phyloP scores from a whole-genome alignment of 1,139 yeast genomes.

The Taiozyma sp. region DNA sequence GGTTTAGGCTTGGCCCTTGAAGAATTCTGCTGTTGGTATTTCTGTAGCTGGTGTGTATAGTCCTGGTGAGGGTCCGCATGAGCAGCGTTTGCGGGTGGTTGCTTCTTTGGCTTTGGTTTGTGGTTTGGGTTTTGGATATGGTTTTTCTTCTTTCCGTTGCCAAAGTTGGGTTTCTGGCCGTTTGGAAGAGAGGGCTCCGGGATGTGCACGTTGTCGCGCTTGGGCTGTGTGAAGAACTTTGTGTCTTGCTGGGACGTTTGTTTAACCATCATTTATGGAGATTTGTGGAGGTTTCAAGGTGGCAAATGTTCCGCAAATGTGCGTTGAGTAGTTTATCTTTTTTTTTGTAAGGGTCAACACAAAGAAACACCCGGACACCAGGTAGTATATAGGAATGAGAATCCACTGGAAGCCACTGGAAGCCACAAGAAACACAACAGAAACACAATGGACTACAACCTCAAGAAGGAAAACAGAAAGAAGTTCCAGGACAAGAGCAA shows the following conservation, averaged over 20 bases:
- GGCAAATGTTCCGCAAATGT: not conserved
- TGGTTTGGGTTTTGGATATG: not conserved
- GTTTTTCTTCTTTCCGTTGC: slow-evolving; percentile 1
- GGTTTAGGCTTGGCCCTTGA: not conserved
- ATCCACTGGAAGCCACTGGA: not conserved
- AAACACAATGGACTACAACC: slow-evolving; percentile 16
- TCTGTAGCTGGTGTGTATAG: not conserved
- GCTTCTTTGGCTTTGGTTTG: not conserved
- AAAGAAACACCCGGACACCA: not conserved
- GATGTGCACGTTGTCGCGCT: slow-evolving; percentile 1
- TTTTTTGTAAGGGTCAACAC: slow-evolving; percentile 24
- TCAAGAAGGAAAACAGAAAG: slow-evolving; percentile 23
- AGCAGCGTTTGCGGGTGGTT: not conserved
- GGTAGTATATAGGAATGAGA: not conserved
- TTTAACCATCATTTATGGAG: not conserved
- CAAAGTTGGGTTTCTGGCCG: slow-evolving; percentile 13
- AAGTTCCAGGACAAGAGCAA: slow-evolving; percentile 23
- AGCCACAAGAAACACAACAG: not conserved
- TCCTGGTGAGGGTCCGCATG: not conserved
- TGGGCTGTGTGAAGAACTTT: slow-evolving; percentile 24
- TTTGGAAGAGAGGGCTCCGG: slow-evolving; percentile 11
- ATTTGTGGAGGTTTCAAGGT: not conserved
- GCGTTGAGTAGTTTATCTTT: not conserved
- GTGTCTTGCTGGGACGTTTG: slow-evolving; percentile 5
- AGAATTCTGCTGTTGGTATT: not conserved